Evolutionary conservation across 441 rosid genomes (phyloP).

Genomic region (Erysimum pusillum): DNA sequence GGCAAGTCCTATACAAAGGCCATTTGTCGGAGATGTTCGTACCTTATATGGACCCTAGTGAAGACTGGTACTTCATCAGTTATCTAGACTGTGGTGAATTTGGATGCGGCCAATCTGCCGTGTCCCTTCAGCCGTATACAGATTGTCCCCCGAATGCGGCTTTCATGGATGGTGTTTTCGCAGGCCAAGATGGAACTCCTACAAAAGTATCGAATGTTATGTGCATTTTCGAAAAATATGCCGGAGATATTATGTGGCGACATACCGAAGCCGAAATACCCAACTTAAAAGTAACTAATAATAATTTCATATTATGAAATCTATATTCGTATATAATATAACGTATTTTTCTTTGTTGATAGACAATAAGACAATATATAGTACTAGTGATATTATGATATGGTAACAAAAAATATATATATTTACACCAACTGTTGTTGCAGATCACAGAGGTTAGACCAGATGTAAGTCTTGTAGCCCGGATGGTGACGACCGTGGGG

Average conservation of each 20-base stretch:
- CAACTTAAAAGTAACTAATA: constrained; percentile 36
- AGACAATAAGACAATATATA: too few relatives aligned
- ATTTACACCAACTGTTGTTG: background rate
- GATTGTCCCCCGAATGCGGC: constrained; percentile 73
- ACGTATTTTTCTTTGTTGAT: too few relatives aligned
- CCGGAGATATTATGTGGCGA: constrained; percentile 77
- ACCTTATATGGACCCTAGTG: constrained; percentile 69
- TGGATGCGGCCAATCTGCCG: constrained; percentile 59
- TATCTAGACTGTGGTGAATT: constrained; percentile 64
- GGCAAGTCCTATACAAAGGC: constrained; percentile 64
- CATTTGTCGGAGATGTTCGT: constrained; percentile 63
- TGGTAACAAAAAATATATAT: too few relatives aligned
- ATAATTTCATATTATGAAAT: background rate
- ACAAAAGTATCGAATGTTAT: constrained; percentile 50
- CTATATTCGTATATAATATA: too few relatives aligned
- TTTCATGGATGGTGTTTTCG: constrained; percentile 54
- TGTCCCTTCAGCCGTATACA: constrained; percentile 48
- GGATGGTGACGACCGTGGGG: constrained; percentile 61
- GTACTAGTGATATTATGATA: background rate
- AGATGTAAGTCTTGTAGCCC: constrained; percentile 60
- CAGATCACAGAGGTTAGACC: constrained; percentile 70
- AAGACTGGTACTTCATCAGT: constrained; percentile 59
- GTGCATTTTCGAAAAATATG: constrained; percentile 68
- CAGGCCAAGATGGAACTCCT: constrained; percentile 54
- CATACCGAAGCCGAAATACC: constrained; percentile 64